Conservation (phyloP, 2,329 filamentous ascomycete genomes). For the Biscogniauxia marginata region DNA sequence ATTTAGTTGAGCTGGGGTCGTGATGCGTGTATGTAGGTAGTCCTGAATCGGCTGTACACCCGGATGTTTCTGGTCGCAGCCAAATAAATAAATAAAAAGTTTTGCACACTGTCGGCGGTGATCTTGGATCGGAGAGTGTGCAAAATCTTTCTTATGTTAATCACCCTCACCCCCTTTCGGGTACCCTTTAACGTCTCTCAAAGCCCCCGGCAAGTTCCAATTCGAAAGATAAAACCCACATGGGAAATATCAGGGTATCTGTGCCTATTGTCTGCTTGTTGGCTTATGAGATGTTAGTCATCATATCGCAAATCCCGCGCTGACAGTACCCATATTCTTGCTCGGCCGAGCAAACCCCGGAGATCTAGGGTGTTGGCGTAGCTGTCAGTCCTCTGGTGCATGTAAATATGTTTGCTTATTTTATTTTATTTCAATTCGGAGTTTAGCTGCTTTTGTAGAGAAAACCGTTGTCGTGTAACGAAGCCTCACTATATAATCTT, state of each 20-base stretch:
- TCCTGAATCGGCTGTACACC: constrained; percentile 23
- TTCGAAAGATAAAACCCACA: neutral
- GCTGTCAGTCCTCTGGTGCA: neutral
- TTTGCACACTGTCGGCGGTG: neutral
- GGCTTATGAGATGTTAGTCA: neutral
- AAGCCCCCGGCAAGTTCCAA: neutral
- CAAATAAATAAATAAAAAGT: neutral
- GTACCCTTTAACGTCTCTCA: neutral
- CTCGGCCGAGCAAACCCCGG: neutral
- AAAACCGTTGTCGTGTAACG: neutral
- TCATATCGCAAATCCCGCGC: neutral
- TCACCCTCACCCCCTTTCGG: constrained; percentile 6
- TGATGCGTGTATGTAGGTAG: no score
- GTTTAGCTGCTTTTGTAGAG: neutral
- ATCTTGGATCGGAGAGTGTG: neutral
- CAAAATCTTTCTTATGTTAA: neutral
- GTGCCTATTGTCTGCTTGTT: neutral
- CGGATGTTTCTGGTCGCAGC: neutral
- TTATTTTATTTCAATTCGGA: no score
- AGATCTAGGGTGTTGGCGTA: no score
- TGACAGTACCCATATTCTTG: neutral
- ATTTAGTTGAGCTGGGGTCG: constrained; percentile 9
- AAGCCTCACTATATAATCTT: neutral
- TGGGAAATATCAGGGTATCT: neutral
- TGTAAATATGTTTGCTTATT: no score